A percentile compares a stretch with the other conserved stretches of the same genome.
These are phyloP conservation scores for Striga asiatica DNA, from an alignment of 257 asterid species.

Conservation along the genomic window DNA sequence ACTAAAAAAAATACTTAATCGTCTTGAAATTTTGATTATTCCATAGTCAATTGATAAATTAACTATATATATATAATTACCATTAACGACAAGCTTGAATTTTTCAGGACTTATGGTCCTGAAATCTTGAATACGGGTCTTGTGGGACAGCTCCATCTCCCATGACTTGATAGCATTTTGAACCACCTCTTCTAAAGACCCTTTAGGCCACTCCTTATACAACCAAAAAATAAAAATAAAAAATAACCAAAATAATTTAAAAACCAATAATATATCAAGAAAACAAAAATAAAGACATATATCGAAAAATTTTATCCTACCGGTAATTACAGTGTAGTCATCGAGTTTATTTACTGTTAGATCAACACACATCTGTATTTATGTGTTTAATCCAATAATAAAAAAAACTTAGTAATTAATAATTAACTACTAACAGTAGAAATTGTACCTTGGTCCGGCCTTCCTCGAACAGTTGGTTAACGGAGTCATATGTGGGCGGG, in stretches of 20 bases:
- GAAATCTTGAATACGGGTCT: constrained; percentile 58
- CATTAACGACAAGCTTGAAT: constrained; percentile 77
- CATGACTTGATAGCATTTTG: constrained; percentile 86
- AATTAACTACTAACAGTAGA: not conserved
- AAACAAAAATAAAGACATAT: too few species aligned
- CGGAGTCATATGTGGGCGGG: constrained; percentile 60
- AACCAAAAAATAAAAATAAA: not conserved
- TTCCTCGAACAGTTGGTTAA: constrained; percentile 57
- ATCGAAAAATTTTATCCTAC: too few species aligned
- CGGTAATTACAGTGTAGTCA: too few species aligned
- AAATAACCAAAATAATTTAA: not conserved
- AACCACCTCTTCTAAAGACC: constrained; percentile 76
- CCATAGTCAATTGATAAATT: too few species aligned
- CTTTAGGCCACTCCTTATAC: constrained; percentile 64
- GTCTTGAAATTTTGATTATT: too few species aligned
- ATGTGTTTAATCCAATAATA: too few species aligned
- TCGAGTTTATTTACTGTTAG: too few species aligned
- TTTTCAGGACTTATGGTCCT: constrained; percentile 62
- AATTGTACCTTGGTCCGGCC: constrained; percentile 58
- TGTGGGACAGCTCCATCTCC: constrained; percentile 97
- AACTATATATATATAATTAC: too few species aligned
- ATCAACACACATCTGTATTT: too few species aligned
- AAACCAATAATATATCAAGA: not conserved
- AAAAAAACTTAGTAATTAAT: too few species aligned
- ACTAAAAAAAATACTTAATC: too few species aligned